Percentiles rank a stretch among this genome's conserved stretches.
Conservation (phyloP, 2,329 filamentous ascomycete genomes). For the Ophiostoma angusticollis region DNA sequence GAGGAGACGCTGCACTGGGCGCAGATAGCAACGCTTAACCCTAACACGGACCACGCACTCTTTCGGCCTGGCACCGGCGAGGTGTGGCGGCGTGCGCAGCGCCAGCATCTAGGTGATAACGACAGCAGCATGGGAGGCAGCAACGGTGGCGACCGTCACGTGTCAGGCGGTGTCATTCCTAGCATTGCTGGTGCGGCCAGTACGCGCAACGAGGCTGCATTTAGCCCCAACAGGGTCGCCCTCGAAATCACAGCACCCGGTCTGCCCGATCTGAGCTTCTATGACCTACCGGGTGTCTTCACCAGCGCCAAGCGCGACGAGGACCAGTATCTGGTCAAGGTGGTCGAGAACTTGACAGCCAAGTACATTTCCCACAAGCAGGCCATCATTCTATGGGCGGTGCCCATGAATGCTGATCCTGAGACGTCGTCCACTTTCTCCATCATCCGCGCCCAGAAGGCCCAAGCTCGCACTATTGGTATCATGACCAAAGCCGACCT, state of each 20-base stretch:
- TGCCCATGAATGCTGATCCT: slow-evolving; percentile 66
- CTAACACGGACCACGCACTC: slow-evolving; percentile 35
- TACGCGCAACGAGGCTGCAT: slow-evolving; percentile 43
- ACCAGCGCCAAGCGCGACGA: slow-evolving; percentile 50
- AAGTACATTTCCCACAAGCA: slow-evolving; percentile 57
- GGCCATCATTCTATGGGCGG: slow-evolving; percentile 63
- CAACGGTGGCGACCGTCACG: no score
- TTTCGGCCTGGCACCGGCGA: slow-evolving; percentile 35
- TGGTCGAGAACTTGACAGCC: slow-evolving; percentile 58
- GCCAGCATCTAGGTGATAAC: slow-evolving; percentile 20
- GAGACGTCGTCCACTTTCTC: slow-evolving; percentile 61
- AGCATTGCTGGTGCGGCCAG: no score
- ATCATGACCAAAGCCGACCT: slow-evolving; percentile 81
- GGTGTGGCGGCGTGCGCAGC: slow-evolving; percentile 10
- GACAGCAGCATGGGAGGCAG: not conserved
- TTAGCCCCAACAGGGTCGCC: slow-evolving; percentile 70
- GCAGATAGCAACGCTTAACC: slow-evolving; percentile 66
- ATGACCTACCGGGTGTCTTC: slow-evolving; percentile 75
- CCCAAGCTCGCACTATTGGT: slow-evolving; percentile 50
- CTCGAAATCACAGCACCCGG: slow-evolving; percentile 61
- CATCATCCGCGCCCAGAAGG: slow-evolving; percentile 45
- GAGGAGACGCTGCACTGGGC: slow-evolving; percentile 59
- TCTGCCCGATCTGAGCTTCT: slow-evolving; percentile 66
- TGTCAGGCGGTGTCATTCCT: no score
- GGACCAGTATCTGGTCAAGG: slow-evolving; percentile 55